Conservation (phyloP, 2,329 filamentous ascomycete genomes). For the Cadophora gregata region DNA sequence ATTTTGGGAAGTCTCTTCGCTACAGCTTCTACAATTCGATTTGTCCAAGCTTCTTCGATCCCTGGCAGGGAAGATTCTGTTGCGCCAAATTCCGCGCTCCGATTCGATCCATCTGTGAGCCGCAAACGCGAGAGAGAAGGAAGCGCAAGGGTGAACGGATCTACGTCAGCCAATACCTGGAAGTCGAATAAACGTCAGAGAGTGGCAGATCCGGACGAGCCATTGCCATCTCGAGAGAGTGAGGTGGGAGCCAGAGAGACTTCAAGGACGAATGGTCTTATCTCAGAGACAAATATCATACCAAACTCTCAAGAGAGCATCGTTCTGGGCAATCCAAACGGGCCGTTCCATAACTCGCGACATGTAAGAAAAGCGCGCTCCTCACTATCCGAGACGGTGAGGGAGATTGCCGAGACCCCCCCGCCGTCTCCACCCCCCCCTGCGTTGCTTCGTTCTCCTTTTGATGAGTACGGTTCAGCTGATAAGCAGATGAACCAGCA, state of each 20-base stretch:
- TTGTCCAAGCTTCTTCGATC: constrained; percentile 39
- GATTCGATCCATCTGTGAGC: constrained; percentile 35
- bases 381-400: constrained; percentile 26
- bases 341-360: constrained; percentile 19
- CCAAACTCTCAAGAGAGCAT: constrained; percentile 39
- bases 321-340: constrained; percentile 25
- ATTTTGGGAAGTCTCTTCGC: constrained; percentile 40
- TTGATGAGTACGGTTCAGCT: constrained; percentile 28
- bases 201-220: constrained; percentile 39
- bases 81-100: constrained; percentile 43
- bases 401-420: constrained; percentile 29
- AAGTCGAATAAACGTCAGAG: constrained; percentile 41
- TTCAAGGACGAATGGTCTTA: constrained; percentile 18
- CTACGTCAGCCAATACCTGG: constrained; percentile 21
- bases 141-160: constrained; percentile 26
- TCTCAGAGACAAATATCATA: constrained; percentile 29
- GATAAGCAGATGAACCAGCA: constrained; percentile 25
- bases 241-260: constrained; percentile 23
- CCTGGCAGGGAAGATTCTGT: constrained; percentile 42
- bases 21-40: constrained; percentile 38
- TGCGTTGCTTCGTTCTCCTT: constrained; percentile 12
- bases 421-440: constrained; percentile 31
- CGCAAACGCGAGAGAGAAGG: constrained; percentile 38
- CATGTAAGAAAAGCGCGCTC: constrained; percentile 36
- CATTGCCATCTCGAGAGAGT: constrained; percentile 41